Evolutionary conservation across 148 eudicot genomes (phyloP).

Genomic region (Chenopodium suecicum): DNA sequence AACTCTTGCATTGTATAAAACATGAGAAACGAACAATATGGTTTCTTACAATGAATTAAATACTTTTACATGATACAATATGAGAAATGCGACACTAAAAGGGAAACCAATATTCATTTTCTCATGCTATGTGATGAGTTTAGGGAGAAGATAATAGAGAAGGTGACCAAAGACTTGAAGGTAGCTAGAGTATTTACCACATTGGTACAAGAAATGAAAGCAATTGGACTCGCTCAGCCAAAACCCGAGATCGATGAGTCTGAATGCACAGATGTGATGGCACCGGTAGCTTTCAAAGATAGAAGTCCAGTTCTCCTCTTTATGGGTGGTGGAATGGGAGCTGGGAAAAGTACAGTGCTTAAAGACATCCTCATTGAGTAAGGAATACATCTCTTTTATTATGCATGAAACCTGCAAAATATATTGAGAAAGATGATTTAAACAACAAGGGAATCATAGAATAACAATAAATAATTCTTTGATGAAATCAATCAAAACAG

Average conservation of each 20-base stretch:
- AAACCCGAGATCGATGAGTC: conserved; percentile 65
- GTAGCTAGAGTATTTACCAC: conserved; percentile 92
- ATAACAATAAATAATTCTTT: not conserved
- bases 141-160: conserved; percentile 90
- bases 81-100: not conserved
- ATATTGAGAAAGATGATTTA: not conserved
- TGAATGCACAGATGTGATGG: conserved; percentile 94
- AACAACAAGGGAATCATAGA: not conserved
- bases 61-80: not conserved
- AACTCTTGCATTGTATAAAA: not conserved
- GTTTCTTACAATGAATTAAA: not conserved
- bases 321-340: conserved; percentile 99
- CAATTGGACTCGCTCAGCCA: conserved; percentile 64
- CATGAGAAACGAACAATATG: not conserved
- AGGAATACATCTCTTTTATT: conserved; percentile 21
- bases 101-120: not conserved
- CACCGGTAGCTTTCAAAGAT: conserved; percentile 87
- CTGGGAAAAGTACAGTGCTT: conserved; percentile 98
- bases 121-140: conserved; percentile 22
- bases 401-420: conserved; percentile 11
- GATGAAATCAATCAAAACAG: not conserved
- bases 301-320: conserved; percentile 92
- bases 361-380: conserved; percentile 98
- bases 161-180: conserved; percentile 88
- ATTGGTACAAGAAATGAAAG: conserved; percentile 94